Evolutionary conservation across 2,329 filamentous ascomycete genomes (phyloP), one percentile per base, ranked within the genome.

Genomic region (Chaetothyriales sp.): DNA sequence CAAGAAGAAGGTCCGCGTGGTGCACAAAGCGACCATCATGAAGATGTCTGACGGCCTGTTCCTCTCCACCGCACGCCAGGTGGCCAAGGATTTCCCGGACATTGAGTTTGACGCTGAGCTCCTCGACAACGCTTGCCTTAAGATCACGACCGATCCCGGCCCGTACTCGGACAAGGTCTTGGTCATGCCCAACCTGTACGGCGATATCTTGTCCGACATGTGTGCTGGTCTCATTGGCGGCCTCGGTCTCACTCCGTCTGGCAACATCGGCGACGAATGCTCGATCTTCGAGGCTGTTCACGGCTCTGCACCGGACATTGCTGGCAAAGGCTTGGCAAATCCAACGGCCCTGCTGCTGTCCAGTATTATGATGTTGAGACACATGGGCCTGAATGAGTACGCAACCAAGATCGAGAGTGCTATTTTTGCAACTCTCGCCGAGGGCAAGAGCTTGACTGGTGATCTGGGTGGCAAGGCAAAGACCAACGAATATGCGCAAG

Each of bases 211-310:
- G 60, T 97, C 92, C 66, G 92, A 98, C 72, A 95, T 98, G 89
- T 97, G 92, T 77, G 92, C 92, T 65, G 92, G 92, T 75, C 79
- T 98, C 64, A 98, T 98, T 66, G 92, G 92, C 69, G 92, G 92
- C 73, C 86, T 98, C 60, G 92, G 92, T 71, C 82, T 98, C 50
- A 98, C 92, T 46, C 92, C 92, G 60, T 97, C 90, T 37, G 92
- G 90, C 67, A 98, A 98, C 81, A 98, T 98, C 67, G 92, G 92
- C 71, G 89, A 97, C 73, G 86, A 97, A 77, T 97, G 90, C 83
- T 95, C 89, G 70, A 98, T 98, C 77, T 98, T 98, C 77, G 92
- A 98, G 78, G 92, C 92, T 66, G 92, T 98, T 65, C 92, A 98
- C 79, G 92, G 90, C 65, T 95, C 89, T 59, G 90, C 92, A 55